Evolutionary conservation across 2,329 filamentous ascomycete genomes (phyloP).

Genomic region (Ceratocystis lukuohia): DNA sequence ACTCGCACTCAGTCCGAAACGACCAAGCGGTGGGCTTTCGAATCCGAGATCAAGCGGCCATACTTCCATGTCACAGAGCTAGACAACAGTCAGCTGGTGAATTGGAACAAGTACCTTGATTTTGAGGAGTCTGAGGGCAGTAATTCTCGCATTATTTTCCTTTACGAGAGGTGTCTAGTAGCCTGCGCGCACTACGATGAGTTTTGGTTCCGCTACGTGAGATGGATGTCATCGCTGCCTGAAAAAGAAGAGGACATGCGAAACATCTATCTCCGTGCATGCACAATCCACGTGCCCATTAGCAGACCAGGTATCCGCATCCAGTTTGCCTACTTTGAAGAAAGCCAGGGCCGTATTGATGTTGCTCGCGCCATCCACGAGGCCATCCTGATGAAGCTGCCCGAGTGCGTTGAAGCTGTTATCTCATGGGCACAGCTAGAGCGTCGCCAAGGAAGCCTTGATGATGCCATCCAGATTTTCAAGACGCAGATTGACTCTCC

Average conservation of each 20-base stretch:
- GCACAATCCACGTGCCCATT: slow-evolving; percentile 74
- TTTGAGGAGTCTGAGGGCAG: slow-evolving; percentile 83
- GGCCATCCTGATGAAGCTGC: slow-evolving; percentile 61
- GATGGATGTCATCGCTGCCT: slow-evolving; percentile 77
- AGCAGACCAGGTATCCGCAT: slow-evolving; percentile 71
- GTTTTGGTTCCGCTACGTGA: slow-evolving; percentile 92
- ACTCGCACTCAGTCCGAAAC: slow-evolving; percentile 73
- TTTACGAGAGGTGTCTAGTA: slow-evolving; percentile 89
- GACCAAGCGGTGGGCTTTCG: slow-evolving; percentile 85
- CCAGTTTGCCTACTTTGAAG: slow-evolving; percentile 90
- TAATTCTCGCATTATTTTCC: slow-evolving; percentile 57
- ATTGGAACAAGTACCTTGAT: slow-evolving; percentile 94
- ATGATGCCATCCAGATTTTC: slow-evolving; percentile 72
- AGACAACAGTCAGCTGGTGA: slow-evolving; percentile 67
- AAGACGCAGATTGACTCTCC: slow-evolving; percentile 66
- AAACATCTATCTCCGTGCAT: slow-evolving; percentile 80
- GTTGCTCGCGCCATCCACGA: slow-evolving; percentile 75
- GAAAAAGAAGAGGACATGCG: slow-evolving; percentile 80
- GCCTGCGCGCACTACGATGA: slow-evolving; percentile 93
- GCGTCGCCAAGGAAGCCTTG: slow-evolving; percentile 68
- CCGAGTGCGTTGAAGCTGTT: slow-evolving; percentile 76
- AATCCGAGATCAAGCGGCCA: slow-evolving; percentile 84
- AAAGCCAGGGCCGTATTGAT: slow-evolving; percentile 62
- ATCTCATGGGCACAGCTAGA: slow-evolving; percentile 76
- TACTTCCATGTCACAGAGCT: slow-evolving; percentile 96